phyloP scores from a whole-genome alignment of 1,284 basidiomycete genomes.

The Ustilago cynodontis region DNA sequence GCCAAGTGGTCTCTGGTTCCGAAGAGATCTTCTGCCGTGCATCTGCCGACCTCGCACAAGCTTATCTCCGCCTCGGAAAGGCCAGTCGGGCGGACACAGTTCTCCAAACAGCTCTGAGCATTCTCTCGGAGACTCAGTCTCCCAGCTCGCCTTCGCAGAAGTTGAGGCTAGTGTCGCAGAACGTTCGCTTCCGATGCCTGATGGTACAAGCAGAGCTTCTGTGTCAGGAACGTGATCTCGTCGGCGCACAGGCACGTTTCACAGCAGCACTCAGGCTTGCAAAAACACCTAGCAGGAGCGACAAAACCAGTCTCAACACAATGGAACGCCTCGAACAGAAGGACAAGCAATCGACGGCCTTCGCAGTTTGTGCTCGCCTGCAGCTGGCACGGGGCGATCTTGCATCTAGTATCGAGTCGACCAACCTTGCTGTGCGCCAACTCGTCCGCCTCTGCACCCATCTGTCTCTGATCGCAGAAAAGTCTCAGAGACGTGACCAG shows the following conservation, averaged over 20 bases:
- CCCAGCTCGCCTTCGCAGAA: constrained; percentile 14
- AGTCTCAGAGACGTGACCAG: constrained; percentile 14
- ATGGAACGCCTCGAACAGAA: constrained; percentile 36
- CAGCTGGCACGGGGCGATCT: constrained; percentile 37
- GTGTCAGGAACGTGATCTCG: constrained; percentile 19
- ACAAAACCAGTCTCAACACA: constrained; percentile 21
- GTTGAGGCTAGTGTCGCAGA: constrained; percentile 27
- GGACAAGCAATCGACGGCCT: constrained; percentile 47
- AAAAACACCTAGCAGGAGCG: constrained; percentile 11
- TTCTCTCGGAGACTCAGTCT: constrained; percentile 10
- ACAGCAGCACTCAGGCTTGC: constrained; percentile 39
- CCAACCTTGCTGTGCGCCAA: constrained; percentile 34
- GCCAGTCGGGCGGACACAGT: constrained; percentile 27
- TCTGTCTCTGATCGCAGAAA: constrained; percentile 27
- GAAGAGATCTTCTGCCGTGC: constrained; percentile 41
- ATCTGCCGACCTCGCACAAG: constrained; percentile 29
- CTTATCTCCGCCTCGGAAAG: constrained; percentile 47
- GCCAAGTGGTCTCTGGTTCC: constrained; percentile 12
- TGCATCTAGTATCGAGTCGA: constrained; percentile 40
- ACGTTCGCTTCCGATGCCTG: constrained; percentile 44
- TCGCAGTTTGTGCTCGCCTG: constrained; percentile 26
- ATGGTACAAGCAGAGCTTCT: constrained; percentile 39
- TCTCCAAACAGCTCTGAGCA: constrained; percentile 20
- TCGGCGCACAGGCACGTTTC: constrained; percentile 34
- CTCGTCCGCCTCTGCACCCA: constrained; percentile 31